phyloP scores from a whole-genome alignment of 139 green algal genomes.

The Chlorella sorokiniana region DNA sequence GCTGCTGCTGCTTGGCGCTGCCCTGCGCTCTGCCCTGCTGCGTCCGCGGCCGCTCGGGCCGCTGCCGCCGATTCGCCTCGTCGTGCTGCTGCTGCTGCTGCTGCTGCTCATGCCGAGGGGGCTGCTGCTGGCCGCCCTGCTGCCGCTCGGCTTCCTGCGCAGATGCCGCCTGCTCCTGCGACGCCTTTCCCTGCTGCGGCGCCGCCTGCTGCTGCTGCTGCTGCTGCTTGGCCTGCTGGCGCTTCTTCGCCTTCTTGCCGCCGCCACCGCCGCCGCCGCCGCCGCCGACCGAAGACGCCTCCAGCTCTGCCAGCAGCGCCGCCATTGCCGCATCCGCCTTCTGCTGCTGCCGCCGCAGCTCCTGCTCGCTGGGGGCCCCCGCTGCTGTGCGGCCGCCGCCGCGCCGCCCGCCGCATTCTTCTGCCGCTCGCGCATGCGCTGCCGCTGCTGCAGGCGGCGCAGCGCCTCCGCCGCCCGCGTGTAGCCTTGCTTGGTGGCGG shows the following conservation, averaged over 20 bases:
- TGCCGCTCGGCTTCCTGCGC: background rate
- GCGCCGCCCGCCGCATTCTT: background rate
- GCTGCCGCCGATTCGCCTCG: background rate
- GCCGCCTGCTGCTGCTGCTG: slow-evolving; percentile 4
- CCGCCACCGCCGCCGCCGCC: background rate
- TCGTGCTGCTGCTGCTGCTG: slow-evolving; percentile 12
- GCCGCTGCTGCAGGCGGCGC: slow-evolving; percentile 31
- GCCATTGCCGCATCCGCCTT: slow-evolving; percentile 22
- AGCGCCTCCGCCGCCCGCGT: slow-evolving; percentile 15
- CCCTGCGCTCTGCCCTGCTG: too few relatives aligned
- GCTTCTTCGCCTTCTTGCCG: slow-evolving; percentile 10
- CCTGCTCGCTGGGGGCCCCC: slow-evolving; percentile 5
- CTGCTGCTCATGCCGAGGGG: background rate
- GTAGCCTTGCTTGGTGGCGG: slow-evolving; percentile 17
- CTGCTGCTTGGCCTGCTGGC: slow-evolving; percentile 17
- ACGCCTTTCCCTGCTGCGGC: too few relatives aligned
- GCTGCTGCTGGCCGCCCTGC: slow-evolving; percentile 4
- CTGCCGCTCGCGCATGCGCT: slow-evolving; percentile 29
- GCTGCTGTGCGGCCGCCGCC: background rate
- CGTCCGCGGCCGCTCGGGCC: background rate
- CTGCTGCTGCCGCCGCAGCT: slow-evolving; percentile 12
- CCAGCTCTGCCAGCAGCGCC: slow-evolving; percentile 11
- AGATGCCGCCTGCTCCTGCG: background rate
- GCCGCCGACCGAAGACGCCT: background rate
- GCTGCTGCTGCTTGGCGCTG: background rate